A percentile compares a stretch with the other conserved stretches of the same genome.
Evolutionary conservation across 495 filamentous ascomycete genomes (phyloP).

Genomic region (Xylaria longipes): DNA sequence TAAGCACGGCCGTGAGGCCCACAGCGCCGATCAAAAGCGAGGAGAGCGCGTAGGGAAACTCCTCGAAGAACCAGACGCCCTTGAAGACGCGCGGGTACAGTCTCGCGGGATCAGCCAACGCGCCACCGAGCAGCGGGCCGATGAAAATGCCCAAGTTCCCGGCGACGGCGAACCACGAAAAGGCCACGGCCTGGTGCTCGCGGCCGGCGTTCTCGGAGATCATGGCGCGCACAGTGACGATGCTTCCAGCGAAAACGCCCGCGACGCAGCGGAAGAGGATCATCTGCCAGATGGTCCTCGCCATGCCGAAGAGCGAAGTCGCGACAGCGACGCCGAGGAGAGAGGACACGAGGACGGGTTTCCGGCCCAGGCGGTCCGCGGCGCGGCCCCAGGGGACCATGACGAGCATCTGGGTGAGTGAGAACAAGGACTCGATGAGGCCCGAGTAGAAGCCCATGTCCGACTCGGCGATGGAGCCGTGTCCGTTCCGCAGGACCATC

Average conservation of each 20-base stretch:
- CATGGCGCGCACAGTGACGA: constrained; percentile 75
- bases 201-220: constrained; percentile 71
- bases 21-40: constrained; percentile 60
- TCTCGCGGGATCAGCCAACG: constrained; percentile 63
- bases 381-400: constrained; percentile 63
- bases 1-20: constrained; percentile 55
- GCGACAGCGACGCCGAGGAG: neutral
- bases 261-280: constrained; percentile 51
- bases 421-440: constrained; percentile 75
- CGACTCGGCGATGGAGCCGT: constrained; percentile 56
- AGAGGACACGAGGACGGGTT: neutral
- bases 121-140: constrained; percentile 69
- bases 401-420: constrained; percentile 66
- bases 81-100: constrained; percentile 65
- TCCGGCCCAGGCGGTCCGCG: neutral
- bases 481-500: constrained; percentile 65
- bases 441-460: constrained; percentile 77
- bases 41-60: constrained; percentile 70
- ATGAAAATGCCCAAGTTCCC: constrained; percentile 73
- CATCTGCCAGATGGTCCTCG: neutral
- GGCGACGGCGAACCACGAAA: constrained; percentile 74
- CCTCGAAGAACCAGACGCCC: constrained; percentile 59
- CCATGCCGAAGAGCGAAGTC: constrained; percentile 31
- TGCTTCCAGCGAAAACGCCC: constrained; percentile 71
- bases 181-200: constrained; percentile 70